Conservation (phyloP, 1,284 basidiomycete genomes). For the Meripilus lineatus region DNA sequence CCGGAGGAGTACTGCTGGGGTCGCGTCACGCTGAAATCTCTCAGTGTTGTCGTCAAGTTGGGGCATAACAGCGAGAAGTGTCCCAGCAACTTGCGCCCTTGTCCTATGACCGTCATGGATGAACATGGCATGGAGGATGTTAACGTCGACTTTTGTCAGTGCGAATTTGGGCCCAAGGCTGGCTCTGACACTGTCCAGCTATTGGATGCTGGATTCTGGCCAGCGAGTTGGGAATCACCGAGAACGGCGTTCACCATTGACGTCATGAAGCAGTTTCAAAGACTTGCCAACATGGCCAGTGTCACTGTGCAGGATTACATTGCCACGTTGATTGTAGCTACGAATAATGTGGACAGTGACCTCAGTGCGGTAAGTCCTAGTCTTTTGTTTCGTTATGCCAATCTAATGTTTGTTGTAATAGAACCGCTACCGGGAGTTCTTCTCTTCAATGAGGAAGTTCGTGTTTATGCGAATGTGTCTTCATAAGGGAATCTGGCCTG, state of each 20-base stretch:
- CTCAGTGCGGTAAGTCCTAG: background rate
- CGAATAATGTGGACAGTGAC: constrained; percentile 6
- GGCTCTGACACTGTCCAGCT: constrained; percentile 6
- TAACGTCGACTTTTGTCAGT: constrained; percentile 4
- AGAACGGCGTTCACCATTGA: constrained; percentile 8
- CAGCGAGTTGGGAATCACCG: constrained; percentile 7
- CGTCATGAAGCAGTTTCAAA: constrained; percentile 3
- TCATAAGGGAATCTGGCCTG: background rate
- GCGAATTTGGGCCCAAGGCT: background rate
- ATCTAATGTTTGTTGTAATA: constrained; percentile 3
- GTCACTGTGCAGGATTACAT: constrained; percentile 8
- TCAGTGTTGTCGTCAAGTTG: constrained; percentile 6
- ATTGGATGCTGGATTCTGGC: constrained; percentile 9
- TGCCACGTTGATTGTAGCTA: background rate
- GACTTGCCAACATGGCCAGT: constrained; percentile 5
- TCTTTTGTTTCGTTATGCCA: too few relatives aligned
- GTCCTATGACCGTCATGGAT: background rate
- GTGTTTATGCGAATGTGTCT: constrained; percentile 3
- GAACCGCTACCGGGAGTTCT: constrained; percentile 16
- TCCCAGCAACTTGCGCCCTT: background rate
- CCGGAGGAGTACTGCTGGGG: constrained; percentile 6
- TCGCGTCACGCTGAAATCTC: background rate
- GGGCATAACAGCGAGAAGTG: constrained; percentile 11
- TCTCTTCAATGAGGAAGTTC: constrained; percentile 12
- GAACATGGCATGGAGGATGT: background rate